Percentiles rank a stretch among this genome's conserved stretches.
These are phyloP conservation scores for Penicillium sp. DNA, from an alignment of 2,329 filamentous ascomycete genomes.

Conservation along the genomic window DNA sequence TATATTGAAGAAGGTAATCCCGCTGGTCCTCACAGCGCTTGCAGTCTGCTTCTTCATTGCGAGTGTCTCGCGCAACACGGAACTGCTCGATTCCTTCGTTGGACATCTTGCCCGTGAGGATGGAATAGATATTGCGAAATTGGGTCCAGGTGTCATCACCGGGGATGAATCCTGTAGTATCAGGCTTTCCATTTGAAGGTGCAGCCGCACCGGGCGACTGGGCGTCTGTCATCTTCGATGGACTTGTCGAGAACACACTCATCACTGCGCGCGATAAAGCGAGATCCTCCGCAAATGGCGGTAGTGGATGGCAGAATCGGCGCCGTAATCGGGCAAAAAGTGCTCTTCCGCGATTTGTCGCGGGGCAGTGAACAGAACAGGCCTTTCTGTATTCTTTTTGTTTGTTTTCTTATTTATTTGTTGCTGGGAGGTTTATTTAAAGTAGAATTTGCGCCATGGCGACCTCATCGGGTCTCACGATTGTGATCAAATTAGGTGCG, in stretches of 20 bases:
- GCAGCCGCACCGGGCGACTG: conserved; percentile 20
- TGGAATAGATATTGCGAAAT: conserved; percentile 85
- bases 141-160: conserved; percentile 44
- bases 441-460: conserved; percentile 18
- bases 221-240: conserved; percentile 29
- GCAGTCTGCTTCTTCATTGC: conserved; percentile 76
- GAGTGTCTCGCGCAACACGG: conserved; percentile 70
- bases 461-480: conserved; percentile 28
- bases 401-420: neutral
- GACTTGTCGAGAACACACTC: neutral
- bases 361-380: neutral
- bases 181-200: conserved; percentile 20
- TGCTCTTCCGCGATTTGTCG: conserved; percentile 5
- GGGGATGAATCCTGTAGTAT: conserved; percentile 35
- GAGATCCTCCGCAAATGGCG: conserved; percentile 31
- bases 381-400: neutral
- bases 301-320: conserved; percentile 29
- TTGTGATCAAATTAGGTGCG: conserved; percentile 42
- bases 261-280: conserved; percentile 5
- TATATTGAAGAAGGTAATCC: conserved; percentile 80
- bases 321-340: conserved; percentile 10
- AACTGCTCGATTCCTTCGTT: conserved; percentile 69
- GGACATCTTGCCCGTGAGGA: conserved; percentile 71
- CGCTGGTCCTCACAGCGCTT: conserved; percentile 75
- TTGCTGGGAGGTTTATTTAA: neutral